phyloP scores from a whole-genome alignment of 2,329 filamentous ascomycete genomes.

The Pseudocercospora musae region DNA sequence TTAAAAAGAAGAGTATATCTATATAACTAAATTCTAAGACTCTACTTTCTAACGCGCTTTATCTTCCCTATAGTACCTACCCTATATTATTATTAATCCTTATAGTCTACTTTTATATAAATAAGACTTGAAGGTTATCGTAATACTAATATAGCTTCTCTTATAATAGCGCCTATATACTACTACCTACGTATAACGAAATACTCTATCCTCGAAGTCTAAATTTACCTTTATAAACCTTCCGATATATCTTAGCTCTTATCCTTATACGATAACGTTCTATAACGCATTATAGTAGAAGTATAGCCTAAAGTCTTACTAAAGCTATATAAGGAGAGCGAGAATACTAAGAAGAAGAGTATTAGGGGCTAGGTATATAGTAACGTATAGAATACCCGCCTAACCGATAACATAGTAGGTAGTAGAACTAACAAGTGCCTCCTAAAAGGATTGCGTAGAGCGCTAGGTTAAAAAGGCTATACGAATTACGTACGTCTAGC shows the following conservation, averaged over 20 bases:
- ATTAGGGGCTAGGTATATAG: too few relatives aligned
- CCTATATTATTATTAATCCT: background rate
- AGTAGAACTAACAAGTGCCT: too few relatives aligned
- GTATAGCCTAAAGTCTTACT: slow-evolving; percentile 83
- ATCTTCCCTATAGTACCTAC: too few relatives aligned
- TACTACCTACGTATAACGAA: slow-evolving; percentile 89
- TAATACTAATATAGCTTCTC: background rate
- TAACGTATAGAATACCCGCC: too few relatives aligned
- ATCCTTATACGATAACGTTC: slow-evolving; percentile 68
- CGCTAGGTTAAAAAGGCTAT: too few relatives aligned
- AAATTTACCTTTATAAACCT: slow-evolving; percentile 92
- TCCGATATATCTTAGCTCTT: slow-evolving; percentile 81
- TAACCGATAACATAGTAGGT: too few relatives aligned
- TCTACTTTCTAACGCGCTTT: background rate
- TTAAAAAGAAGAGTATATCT: background rate
- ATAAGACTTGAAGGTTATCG: background rate
- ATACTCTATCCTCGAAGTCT: slow-evolving; percentile 91
- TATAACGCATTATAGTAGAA: slow-evolving; percentile 78
- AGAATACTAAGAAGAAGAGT: slow-evolving; percentile 58
- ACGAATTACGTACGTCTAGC: too few relatives aligned
- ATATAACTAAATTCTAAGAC: background rate
- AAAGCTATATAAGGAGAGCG: slow-evolving; percentile 83
- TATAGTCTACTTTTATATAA: background rate
- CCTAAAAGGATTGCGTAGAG: too few relatives aligned
- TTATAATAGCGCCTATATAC: slow-evolving; percentile 75